Percentiles rank a stretch among this genome's conserved stretches.
Evolutionary conservation across 176 grass and related monocot genomes (phyloP).

Genomic region (Eremochloa ophiuroides): DNA sequence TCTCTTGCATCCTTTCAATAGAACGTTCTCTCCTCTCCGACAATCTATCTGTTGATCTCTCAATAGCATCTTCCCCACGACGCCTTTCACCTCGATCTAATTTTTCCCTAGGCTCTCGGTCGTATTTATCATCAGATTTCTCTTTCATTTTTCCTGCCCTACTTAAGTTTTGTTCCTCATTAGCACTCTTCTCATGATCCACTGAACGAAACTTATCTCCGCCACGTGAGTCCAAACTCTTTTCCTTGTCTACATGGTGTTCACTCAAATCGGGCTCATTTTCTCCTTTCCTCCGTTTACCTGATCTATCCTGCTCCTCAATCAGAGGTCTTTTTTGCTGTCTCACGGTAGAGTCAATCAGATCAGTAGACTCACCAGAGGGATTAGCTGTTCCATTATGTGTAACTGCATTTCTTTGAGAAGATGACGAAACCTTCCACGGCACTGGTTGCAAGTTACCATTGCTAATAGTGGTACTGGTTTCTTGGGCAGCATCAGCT

Average conservation of each 20-base stretch:
- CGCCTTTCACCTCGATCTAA: constrained; percentile 51
- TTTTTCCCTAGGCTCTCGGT: constrained; percentile 70
- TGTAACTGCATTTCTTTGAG: constrained; percentile 39
- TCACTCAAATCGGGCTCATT: constrained; percentile 49
- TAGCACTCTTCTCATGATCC: constrained; percentile 60
- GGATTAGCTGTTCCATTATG: constrained; percentile 35
- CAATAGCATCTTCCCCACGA: constrained; percentile 58
- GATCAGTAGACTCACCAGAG: constrained; percentile 36
- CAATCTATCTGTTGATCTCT: constrained; percentile 65
- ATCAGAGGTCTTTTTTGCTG: constrained; percentile 57
- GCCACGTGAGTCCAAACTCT: constrained; percentile 28
- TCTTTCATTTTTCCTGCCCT: constrained; percentile 53
- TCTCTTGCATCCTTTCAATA: constrained; percentile 71
- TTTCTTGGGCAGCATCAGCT: constrained; percentile 39
- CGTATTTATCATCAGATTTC: constrained; percentile 63
- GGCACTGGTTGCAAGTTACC: constrained; percentile 30
- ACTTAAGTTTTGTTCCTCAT: constrained; percentile 53
- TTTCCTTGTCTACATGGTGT: constrained; percentile 50
- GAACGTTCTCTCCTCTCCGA: constrained; percentile 74
- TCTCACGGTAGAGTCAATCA: constrained; percentile 47
- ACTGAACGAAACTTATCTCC: constrained; percentile 46
- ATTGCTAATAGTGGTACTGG: constrained; percentile 26
- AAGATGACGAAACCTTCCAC: constrained; percentile 39
- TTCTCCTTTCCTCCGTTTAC: constrained; percentile 84
- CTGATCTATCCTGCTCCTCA: constrained; percentile 74